Conservation (phyloP, 768 basidiomycete species). For the Auriscalpium orientale region DNA sequence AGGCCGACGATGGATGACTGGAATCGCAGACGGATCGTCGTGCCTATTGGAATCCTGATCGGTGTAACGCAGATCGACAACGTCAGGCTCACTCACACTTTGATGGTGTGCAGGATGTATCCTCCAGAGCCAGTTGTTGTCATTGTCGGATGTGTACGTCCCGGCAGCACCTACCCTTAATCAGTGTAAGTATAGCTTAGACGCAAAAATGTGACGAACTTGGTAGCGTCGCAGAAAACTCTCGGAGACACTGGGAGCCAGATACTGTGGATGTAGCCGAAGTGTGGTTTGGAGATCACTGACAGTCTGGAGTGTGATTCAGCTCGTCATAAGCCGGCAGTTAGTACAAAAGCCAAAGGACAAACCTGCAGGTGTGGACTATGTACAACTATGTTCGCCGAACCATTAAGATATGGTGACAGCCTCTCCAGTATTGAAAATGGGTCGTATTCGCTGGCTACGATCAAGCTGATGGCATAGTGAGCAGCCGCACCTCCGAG, state of each 20-base stretch:
- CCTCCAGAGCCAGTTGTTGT: slow-evolving; percentile 84
- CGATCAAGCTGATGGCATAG: slow-evolving; percentile 45
- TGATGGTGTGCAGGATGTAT: slow-evolving; percentile 76
- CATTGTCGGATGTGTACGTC: slow-evolving; percentile 95
- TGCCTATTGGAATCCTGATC: slow-evolving; percentile 31
- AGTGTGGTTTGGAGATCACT: slow-evolving; percentile 68
- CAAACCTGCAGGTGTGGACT: slow-evolving; percentile 73
- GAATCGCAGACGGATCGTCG: slow-evolving; percentile 50
- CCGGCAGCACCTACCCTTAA: slow-evolving; percentile 64
- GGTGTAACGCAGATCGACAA: not conserved
- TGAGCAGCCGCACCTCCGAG: not conserved
- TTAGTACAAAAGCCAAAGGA: not conserved
- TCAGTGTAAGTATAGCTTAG: not conserved
- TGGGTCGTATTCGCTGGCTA: slow-evolving; percentile 83
- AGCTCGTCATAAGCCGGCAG: not conserved
- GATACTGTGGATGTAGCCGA: slow-evolving; percentile 55
- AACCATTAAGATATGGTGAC: slow-evolving; percentile 74
- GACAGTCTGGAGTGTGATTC: slow-evolving; percentile 43
- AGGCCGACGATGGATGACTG: not conserved
- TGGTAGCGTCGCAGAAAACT: slow-evolving; percentile 88
- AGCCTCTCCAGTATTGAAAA: slow-evolving; percentile 71
- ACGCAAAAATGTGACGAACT: slow-evolving; percentile 24
- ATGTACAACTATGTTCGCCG: slow-evolving; percentile 80
- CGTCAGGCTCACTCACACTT: slow-evolving; percentile 51
- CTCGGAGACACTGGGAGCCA: slow-evolving; percentile 79